Base-by-base conservation (phyloP, 352 stramenopile species). In the Pythium brachiatum region DNA sequence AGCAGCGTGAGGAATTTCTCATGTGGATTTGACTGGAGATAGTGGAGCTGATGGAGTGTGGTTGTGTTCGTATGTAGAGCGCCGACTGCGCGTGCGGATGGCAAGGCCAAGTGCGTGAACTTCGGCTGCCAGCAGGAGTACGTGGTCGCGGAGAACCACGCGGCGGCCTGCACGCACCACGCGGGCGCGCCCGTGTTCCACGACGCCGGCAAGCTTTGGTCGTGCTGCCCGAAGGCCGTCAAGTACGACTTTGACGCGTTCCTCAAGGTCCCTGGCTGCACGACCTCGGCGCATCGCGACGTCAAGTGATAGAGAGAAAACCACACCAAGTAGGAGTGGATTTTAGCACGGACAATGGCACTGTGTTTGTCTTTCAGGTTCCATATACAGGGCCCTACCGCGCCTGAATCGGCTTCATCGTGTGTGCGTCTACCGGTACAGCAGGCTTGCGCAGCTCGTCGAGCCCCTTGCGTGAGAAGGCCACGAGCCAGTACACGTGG, bases 211-310 rank as follows among this genome's bases (percentile, higher is more conserved):
- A 98, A 98, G 73, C 97, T 86, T 73, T 98, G 93, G 93, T 92
- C 79, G 62, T 98, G 93, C 79, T 98, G 93, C 65, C 90, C 92
- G 16, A 94, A 97, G 66, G 68, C 77, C 27, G 83, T 96, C 69
- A 97, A 97, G 82, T 98, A 97, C 81, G 90, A 98, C 71, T 98
- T 97, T 74, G 91, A 98, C 31, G 92, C 90, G 54, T 98, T 98
- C 70, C 77, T 97, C 20, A 78, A 95, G 58, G 80, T 98, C 16
- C 81, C 86, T 1, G 90, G 89, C 38, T 97, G 92, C 65, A 78
- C 88, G 20, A 81, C 74, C n/a, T 86, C 83, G 25, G 78, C 83
- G 38, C 92, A 97, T 59, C 72, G 85, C 54, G 88, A 97, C 57
- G 64, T 79, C 52, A 92, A 89, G 66, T 68, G 69, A 26, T 75